Base-by-base conservation (phyloP, 352 stramenopile genomes). In the Globisporangium megalacanthum region DNA sequence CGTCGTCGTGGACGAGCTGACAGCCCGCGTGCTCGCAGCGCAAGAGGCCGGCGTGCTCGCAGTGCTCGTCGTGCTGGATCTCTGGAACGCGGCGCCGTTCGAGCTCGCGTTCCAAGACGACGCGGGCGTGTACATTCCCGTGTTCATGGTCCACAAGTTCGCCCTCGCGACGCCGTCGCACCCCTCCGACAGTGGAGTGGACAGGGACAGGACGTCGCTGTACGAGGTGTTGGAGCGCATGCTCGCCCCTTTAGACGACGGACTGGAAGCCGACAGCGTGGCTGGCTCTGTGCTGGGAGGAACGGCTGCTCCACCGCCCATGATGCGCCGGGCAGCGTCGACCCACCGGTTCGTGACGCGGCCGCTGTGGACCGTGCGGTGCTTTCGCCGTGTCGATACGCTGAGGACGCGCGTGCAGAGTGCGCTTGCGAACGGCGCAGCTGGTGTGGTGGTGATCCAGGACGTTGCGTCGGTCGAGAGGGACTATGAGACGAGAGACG, bases 41-140 rank as follows among this genome's bases (percentile, higher is more conserved):
- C 81, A 91, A 57, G 79, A 91, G 51, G 55, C 71, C 1, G 78
- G 81, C 1, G 81, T 69, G 8, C 46, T 91, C 0, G 69, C 64
- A 36, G 77, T 87, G 44, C 68, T 91, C 10, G 54, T 89, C 5
- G 73, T 87, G 14, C 64, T 91, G 6, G 77, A 89, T 48, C 52
- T 91, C 4, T 70, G 82, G n/a, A 68, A 78, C 25, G 69, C 73
- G 0, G 73, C 83, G 15, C 60, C 81, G 17, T 91, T 91, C 17
- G 66, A 75, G 35, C 61, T 91, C 31, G 55, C 77, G 10, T 71
- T 89, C 19, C 41, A 58, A 1, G 44, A 68, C 1, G 79, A 86
- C 33, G 70, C 75, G 0, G 81, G 81, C 0, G 64, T 91, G 7
- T 91, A 87, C 58, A 74, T 91, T 39, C 81, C 81, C 1, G 77